phyloP scores from a whole-genome alignment of 495 filamentous ascomycete genomes.

The Neurospora sp. region DNA sequence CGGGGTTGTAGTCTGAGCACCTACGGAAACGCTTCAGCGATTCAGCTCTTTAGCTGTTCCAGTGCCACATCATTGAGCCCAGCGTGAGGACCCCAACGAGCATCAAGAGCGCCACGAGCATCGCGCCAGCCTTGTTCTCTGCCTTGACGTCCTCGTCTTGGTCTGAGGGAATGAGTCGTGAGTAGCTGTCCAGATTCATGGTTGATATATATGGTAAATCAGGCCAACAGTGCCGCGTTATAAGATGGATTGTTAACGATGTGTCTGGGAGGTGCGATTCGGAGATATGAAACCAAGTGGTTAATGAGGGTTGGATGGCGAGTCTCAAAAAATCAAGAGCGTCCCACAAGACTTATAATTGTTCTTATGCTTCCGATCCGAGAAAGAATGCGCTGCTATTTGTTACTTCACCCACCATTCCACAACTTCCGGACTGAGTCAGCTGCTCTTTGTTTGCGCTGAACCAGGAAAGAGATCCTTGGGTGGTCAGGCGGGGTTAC shows the following conservation, averaged over 20 bases:
- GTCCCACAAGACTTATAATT: not conserved
- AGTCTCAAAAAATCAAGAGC: not conserved
- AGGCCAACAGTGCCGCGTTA: not conserved
- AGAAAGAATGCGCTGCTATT: not conserved
- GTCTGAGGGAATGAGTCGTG: slow-evolving; percentile 14
- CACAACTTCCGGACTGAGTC: not conserved
- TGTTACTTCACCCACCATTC: not conserved
- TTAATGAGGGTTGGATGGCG: not conserved
- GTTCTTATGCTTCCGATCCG: not conserved
- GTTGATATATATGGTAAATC: not conserved
- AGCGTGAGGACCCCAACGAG: not conserved
- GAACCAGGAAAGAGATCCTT: not conserved
- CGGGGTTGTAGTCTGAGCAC: no score
- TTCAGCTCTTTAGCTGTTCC: not conserved
- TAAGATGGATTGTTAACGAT: not conserved
- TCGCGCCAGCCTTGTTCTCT: not conserved
- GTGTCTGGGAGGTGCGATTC: not conserved
- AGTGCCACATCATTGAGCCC: slow-evolving; percentile 1
- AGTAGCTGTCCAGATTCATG: slow-evolving; percentile 23
- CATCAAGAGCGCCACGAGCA: slow-evolving; percentile 1
- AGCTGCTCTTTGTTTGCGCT: not conserved
- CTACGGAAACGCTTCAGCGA: no score
- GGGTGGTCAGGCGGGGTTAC: not conserved
- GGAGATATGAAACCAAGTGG: not conserved
- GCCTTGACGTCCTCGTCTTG: slow-evolving; percentile 10